These are phyloP conservation scores for Gleditsia sinensis DNA, from an alignment of 306 rosid species.

Conservation along the genomic window DNA sequence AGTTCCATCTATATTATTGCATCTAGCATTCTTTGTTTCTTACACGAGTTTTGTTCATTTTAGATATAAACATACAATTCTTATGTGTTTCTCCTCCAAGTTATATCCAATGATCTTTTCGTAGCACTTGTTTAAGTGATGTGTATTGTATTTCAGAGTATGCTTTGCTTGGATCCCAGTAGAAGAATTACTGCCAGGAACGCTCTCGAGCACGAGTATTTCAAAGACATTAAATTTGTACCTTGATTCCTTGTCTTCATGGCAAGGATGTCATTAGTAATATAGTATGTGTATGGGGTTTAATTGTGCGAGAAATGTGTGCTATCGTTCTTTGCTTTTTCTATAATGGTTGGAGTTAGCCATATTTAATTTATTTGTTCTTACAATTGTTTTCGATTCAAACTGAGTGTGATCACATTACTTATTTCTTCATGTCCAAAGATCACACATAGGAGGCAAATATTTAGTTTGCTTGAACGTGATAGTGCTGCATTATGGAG, in stretches of 20 bases:
- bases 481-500: slow-evolving; percentile 6
- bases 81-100: neutral
- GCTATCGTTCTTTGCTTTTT: slow-evolving; percentile 37
- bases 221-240: slow-evolving; percentile 85
- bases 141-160: slow-evolving; percentile 60
- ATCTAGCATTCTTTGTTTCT: neutral
- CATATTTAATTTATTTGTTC: slow-evolving; percentile 34
- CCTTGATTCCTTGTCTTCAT: slow-evolving; percentile 56
- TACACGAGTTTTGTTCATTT: neutral
- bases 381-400: slow-evolving; percentile 35
- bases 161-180: slow-evolving; percentile 97
- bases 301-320: slow-evolving; percentile 63
- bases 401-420: slow-evolving; percentile 38
- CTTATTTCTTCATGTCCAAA: neutral
- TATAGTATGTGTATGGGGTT: slow-evolving; percentile 53
- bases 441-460: slow-evolving; percentile 8
- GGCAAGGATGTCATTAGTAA: slow-evolving; percentile 64
- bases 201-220: slow-evolving; percentile 97
- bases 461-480: slow-evolving; percentile 26
- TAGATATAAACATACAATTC: slow-evolving; percentile 4
- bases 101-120: slow-evolving; percentile 4
- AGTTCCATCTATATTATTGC: neutral
- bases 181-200: slow-evolving; percentile 90
- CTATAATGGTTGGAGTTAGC: slow-evolving; percentile 28
- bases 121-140: slow-evolving; percentile 7